Evolutionary conservation across 148 eudicot genomes (phyloP).

Genomic region (Rhododendron vialii): DNA sequence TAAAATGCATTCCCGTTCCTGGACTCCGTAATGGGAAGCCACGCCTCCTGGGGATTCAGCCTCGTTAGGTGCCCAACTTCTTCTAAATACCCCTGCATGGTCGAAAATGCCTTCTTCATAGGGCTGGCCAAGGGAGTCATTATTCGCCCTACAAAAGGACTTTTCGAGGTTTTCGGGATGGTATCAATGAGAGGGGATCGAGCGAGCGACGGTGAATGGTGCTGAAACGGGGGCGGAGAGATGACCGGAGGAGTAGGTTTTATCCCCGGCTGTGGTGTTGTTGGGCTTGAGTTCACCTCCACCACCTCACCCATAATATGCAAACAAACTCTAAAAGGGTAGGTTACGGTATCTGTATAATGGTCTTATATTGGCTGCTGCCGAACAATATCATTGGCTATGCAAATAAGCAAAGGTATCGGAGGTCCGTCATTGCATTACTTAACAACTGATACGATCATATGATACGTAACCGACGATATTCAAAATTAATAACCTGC

Average conservation of each 20-base stretch:
- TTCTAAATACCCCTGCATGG: conserved; percentile 44
- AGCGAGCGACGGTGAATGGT: neutral
- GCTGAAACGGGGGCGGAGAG: conserved; percentile 3
- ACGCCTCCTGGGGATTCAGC: conserved; percentile 12
- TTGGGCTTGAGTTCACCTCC: neutral
- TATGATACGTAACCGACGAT: neutral
- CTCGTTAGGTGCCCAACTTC: conserved; percentile 26
- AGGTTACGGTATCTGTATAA: too few species aligned
- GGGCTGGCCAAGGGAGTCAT: conserved; percentile 10
- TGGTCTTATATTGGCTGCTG: too few species aligned
- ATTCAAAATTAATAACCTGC: neutral
- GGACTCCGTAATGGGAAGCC: conserved; percentile 19
- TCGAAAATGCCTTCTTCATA: conserved; percentile 10
- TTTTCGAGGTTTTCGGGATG: conserved; percentile 23
- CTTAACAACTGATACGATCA: too few species aligned
- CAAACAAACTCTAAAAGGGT: too few species aligned
- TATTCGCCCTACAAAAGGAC: conserved; percentile 45
- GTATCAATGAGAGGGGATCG: neutral
- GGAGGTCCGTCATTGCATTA: too few species aligned
- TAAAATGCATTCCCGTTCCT: conserved; percentile 11
- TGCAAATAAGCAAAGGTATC: too few species aligned
- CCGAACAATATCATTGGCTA: too few species aligned
- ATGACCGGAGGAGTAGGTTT: neutral
- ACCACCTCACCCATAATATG: neutral
- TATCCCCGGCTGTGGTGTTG: neutral